Evolutionary conservation across 2,329 filamentous ascomycete species (phyloP).

Genomic region (Aureobasidium lini): DNA sequence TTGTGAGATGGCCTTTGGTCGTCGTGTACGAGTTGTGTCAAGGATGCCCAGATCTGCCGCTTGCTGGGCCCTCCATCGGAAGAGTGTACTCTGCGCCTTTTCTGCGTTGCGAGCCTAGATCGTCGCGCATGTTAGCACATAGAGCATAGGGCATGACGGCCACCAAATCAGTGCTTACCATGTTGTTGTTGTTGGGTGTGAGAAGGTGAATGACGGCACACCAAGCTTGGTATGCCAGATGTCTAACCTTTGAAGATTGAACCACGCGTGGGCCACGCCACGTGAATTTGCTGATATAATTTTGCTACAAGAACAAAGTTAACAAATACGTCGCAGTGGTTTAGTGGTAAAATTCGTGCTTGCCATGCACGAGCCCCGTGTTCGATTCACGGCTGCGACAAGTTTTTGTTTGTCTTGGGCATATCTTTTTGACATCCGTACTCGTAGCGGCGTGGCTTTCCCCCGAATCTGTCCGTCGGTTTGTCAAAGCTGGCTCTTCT

Average conservation of each 20-base stretch:
- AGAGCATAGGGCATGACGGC: not conserved
- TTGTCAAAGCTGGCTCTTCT: not conserved
- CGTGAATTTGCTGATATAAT: too few relatives aligned
- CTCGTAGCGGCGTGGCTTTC: not conserved
- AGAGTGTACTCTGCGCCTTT: constrained; percentile 73
- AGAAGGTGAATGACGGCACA: not conserved
- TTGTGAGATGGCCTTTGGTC: constrained; percentile 84
- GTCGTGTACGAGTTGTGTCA: constrained; percentile 80
- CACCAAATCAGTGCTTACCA: not conserved
- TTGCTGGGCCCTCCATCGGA: constrained; percentile 97
- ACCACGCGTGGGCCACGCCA: not conserved
- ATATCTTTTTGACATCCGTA: not conserved
- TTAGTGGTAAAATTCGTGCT: constrained; percentile 15
- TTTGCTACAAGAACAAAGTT: too few relatives aligned
- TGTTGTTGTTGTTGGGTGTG: not conserved
- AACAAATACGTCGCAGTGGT: constrained; percentile 5
- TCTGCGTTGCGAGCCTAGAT: constrained; percentile 85
- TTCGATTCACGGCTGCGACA: constrained; percentile 15
- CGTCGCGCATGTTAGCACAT: not conserved
- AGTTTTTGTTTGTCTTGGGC: not conserved
- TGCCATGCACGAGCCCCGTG: constrained; percentile 14
- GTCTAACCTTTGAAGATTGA: not conserved
- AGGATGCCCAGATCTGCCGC: constrained; percentile 93
- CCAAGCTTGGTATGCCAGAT: not conserved
- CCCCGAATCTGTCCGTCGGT: not conserved